These are phyloP conservation scores for Thelonectria discophora DNA, from an alignment of 2,329 filamentous ascomycete species.

Conservation along the genomic window DNA sequence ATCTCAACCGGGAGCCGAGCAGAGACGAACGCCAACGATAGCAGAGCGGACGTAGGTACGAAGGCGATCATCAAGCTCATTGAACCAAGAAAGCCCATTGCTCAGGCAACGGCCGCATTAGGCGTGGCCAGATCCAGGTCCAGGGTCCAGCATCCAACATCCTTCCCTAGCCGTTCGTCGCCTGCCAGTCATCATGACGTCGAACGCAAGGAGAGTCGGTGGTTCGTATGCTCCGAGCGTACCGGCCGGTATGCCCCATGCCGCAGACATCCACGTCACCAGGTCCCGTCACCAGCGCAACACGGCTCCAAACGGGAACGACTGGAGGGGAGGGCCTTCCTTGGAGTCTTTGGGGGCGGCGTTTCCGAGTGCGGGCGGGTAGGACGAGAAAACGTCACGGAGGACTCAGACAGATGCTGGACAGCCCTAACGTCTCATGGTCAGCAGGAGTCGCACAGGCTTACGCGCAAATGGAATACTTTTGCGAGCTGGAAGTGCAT, in stretches of 20 bases:
- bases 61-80: neutral
- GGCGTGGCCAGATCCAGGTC: neutral
- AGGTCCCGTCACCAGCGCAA: slow-evolving; percentile 1
- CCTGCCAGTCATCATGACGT: neutral
- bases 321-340: neutral
- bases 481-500: too few relatives aligned
- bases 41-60: too few relatives aligned
- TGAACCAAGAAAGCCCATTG: neutral
- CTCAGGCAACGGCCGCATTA: slow-evolving; percentile 9
- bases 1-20: neutral
- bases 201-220: neutral
- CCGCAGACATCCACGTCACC: slow-evolving; percentile 2
- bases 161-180: neutral
- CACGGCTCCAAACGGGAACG: neutral
- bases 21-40: neutral
- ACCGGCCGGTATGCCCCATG: neutral
- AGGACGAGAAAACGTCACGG: neutral
- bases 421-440: too few relatives aligned
- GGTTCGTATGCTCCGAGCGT: too few relatives aligned
- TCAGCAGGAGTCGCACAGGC: too few relatives aligned
- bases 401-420: too few relatives aligned
- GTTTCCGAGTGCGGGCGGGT: neutral
- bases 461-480: too few relatives aligned
- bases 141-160: neutral
- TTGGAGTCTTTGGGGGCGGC: neutral